Evolutionary conservation across 345 rosid genomes (phyloP).

Genomic region (Clarkia xantiana): DNA sequence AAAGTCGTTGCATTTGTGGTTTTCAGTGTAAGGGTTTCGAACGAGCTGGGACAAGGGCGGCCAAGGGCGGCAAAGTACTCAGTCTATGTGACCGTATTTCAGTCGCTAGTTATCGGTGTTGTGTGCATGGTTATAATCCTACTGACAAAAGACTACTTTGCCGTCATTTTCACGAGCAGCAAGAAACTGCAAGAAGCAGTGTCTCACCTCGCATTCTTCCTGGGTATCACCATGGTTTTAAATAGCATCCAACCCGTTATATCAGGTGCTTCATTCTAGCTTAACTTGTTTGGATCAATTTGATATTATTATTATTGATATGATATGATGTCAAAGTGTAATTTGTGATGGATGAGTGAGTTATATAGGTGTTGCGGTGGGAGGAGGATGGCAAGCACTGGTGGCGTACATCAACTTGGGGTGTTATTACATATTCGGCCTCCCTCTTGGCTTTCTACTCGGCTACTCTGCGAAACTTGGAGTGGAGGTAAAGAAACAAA

Average conservation of each 20-base stretch:
- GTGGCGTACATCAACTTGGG: constrained; percentile 78
- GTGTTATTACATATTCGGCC: constrained; percentile 55
- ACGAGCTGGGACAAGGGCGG: constrained; percentile 61
- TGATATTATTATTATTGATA: too few relatives aligned
- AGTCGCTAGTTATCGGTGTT: constrained; percentile 53
- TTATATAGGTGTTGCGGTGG: constrained; percentile 61
- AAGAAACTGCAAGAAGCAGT: constrained; percentile 32
- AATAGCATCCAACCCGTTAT: constrained; percentile 81
- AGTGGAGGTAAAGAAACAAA: constrained; percentile 31
- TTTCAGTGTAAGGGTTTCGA: constrained; percentile 62
- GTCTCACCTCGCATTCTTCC: constrained; percentile 47
- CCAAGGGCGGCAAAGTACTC: constrained; percentile 73
- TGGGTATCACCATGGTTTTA: constrained; percentile 66
- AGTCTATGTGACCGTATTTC: constrained; percentile 33
- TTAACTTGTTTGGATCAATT: too few relatives aligned
- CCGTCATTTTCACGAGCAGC: constrained; percentile 52
- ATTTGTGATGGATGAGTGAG: neutral
- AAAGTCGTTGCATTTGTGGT: too few relatives aligned
- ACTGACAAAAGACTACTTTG: constrained; percentile 37
- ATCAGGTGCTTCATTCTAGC: constrained; percentile 52
- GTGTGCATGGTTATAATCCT: constrained; percentile 42
- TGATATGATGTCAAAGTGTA: neutral
- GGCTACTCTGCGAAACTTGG: constrained; percentile 50
- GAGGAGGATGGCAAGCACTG: constrained; percentile 79
- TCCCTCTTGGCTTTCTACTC: constrained; percentile 64